phyloP scores from a whole-genome alignment of 768 basidiomycete species.

The Naganishia vaughanmartiniae region DNA sequence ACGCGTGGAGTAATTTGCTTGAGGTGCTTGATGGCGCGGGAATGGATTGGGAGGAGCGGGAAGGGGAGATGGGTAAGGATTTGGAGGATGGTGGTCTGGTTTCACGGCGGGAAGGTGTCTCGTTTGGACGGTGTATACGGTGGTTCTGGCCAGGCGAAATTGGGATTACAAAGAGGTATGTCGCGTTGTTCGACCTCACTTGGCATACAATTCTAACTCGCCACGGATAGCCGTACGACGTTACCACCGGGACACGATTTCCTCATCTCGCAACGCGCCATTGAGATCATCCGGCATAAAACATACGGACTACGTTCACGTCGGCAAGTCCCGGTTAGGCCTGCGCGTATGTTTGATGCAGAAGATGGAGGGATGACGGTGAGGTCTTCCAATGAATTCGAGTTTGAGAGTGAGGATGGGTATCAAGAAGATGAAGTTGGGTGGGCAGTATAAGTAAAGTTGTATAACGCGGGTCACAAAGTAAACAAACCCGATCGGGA shows the following conservation, averaged over 20 bases:
- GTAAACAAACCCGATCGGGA: not conserved
- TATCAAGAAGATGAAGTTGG: constrained; percentile 15
- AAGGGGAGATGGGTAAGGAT: not conserved
- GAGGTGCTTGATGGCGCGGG: not conserved
- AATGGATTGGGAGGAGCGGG: not conserved
- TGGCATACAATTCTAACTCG: not conserved
- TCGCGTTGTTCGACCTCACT: not conserved
- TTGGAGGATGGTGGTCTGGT: not conserved
- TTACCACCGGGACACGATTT: constrained; percentile 2
- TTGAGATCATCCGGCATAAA: constrained; percentile 1
- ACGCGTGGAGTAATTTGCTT: constrained; percentile 8
- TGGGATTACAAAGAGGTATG: not conserved
- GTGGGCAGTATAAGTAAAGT: not conserved
- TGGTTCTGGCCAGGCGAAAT: constrained; percentile 1
- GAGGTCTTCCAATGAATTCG: constrained; percentile 8
- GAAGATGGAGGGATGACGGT: constrained; percentile 4
- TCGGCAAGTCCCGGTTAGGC: not conserved
- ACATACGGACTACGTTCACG: constrained; percentile 14
- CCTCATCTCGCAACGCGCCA: not conserved
- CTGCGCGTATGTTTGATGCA: not conserved
- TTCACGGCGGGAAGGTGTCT: not conserved
- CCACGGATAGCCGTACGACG: not conserved
- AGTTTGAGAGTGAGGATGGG: constrained; percentile 22
- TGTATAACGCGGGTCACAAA: not conserved
- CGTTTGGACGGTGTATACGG: not conserved